These are phyloP conservation scores for Lentinula raphanica DNA, from an alignment of 768 basidiomycete species.

Conservation along the genomic window DNA sequence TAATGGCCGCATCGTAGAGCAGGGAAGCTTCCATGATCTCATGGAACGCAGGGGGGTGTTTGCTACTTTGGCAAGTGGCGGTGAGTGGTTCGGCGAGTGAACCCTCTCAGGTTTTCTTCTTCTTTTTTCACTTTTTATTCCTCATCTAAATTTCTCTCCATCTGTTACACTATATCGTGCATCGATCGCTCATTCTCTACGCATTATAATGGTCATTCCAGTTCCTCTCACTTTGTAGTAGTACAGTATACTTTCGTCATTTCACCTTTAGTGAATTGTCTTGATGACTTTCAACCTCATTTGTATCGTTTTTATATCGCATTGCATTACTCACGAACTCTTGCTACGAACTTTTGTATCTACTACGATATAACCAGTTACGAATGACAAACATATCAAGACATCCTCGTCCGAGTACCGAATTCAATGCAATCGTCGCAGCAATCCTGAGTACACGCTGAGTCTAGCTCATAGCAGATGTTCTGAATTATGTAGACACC, in stretches of 20 bases:
- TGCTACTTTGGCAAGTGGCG: conserved; percentile 71
- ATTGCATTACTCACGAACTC: neutral
- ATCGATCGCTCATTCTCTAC: conserved; percentile 2
- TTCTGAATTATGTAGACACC: too few species aligned
- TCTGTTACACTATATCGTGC: conserved; percentile 2
- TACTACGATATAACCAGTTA: neutral
- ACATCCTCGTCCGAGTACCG: too few species aligned
- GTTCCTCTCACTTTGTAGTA: neutral
- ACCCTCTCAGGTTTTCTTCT: conserved; percentile 1
- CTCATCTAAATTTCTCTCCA: conserved; percentile 1
- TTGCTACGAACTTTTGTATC: conserved; percentile 8
- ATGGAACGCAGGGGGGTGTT: conserved; percentile 67
- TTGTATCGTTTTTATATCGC: conserved; percentile 4
- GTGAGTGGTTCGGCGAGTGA: conserved; percentile 50
- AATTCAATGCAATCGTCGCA: too few species aligned
- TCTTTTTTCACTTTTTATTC: conserved; percentile 1
- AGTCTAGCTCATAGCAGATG: too few species aligned
- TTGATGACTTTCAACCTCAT: conserved; percentile 1
- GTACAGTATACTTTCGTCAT: conserved; percentile 3
- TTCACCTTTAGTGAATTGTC: conserved; percentile 5
- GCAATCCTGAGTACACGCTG: too few species aligned
- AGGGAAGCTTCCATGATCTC: conserved; percentile 71
- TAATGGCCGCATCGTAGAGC: conserved; percentile 72
- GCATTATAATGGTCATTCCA: neutral
- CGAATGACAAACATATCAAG: neutral